Evolutionary conservation across 371 early-diverging fungal species (phyloP), one percentile per base, ranked within the genome.

Genomic region (Choanephora cucurbitarum): DNA sequence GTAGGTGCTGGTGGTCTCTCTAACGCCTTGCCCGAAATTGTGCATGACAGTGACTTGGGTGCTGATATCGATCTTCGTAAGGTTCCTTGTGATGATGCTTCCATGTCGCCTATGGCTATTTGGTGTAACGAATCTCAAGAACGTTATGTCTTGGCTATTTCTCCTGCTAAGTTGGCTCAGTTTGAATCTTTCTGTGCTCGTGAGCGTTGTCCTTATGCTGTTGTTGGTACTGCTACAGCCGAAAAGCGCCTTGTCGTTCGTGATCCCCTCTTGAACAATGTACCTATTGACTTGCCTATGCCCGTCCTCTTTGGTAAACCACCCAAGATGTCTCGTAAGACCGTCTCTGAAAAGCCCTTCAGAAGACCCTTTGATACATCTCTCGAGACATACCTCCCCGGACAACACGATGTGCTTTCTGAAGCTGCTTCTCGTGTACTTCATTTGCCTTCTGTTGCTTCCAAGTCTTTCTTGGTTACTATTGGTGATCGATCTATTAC

Each of bases 81-180:
- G 39, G 86, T 98, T 34, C 94, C 90, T 23, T 84, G 84, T 55
- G 96, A 92, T 61, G 98, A 98, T 62, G 83, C 87, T 17, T 75
- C 87, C 58, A 87, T 98, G 90, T 93, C 93, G 31, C 98, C 98
- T 28, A 96, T 98, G 98, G 97, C 96, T 63, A 94, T 98, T 49
- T 98, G 98, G 98, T 98, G 97, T 78, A 98, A 98, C 52, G 98
- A 98, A 74, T 87, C 93, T 40, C 98, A 98, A 75, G 98, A 98
- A 70, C 90, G 98, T 52, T 97, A 96, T 58, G 98, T 97, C 10
- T 73, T 95, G 44, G 97, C 97, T 5, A 85, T 97, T 5, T 66
- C 77, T 39, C 85, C 88, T 1, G 83, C 84, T 48, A 77, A 80
- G 52, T 64, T 92, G 48, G 81, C 69, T 8, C 66, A 60, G 10